Evolutionary conservation across 1,284 basidiomycete species (phyloP).

Genomic region (Trichosporon ovoides): DNA sequence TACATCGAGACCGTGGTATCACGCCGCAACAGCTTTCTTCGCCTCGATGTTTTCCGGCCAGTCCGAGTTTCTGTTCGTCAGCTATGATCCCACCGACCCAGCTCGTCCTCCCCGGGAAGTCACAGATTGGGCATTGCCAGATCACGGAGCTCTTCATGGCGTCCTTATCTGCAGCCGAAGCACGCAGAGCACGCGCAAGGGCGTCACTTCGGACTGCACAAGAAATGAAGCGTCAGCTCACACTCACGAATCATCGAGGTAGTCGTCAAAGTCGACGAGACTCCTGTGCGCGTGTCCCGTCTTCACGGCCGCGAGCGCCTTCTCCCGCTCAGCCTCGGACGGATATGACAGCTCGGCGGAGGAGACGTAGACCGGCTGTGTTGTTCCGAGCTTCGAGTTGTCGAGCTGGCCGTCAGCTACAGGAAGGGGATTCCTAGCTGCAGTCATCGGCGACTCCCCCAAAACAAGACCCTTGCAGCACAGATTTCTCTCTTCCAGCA

Average conservation of each 20-base stretch:
- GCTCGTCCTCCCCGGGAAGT: not conserved
- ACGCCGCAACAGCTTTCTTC: not conserved
- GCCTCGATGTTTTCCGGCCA: constrained; percentile 2
- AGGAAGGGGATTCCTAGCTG: not conserved
- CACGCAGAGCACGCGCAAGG: not conserved
- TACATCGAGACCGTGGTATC: not conserved
- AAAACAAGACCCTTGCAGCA: no score
- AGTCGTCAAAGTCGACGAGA: constrained; percentile 47
- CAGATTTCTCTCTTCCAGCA: no score
- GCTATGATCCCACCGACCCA: not conserved
- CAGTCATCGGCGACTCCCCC: not conserved
- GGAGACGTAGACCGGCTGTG: constrained; percentile 29
- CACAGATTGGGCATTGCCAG: no score
- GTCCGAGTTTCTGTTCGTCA: constrained; percentile 1
- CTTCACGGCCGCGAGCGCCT: constrained; percentile 28
- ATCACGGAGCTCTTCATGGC: no score
- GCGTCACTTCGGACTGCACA: no score
- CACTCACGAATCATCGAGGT: constrained; percentile 46
- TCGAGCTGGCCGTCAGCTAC: constrained; percentile 31
- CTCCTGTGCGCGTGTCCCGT: constrained; percentile 24
- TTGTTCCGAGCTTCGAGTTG: constrained; percentile 32
- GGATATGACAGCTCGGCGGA: constrained; percentile 2
- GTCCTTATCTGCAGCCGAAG: not conserved
- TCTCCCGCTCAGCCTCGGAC: constrained; percentile 17
- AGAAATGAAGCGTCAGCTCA: not conserved